A percentile compares a stretch with the other conserved stretches of the same genome.
These are phyloP conservation scores for Alternaria solani DNA, from an alignment of 2,329 filamentous ascomycete genomes.

Conservation along the genomic window DNA sequence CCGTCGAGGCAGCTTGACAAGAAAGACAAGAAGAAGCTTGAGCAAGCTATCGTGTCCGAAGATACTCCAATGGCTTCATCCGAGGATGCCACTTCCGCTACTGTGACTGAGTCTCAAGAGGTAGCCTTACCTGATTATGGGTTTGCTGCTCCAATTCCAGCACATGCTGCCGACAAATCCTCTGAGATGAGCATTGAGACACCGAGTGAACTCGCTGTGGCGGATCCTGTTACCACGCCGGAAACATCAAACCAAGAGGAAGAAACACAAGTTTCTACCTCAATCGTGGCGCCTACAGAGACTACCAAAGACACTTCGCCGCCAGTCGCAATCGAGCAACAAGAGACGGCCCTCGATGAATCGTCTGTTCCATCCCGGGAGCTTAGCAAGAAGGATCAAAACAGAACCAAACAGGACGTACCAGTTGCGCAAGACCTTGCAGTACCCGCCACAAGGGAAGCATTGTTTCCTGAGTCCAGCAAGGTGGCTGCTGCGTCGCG, in stretches of 20 bases:
- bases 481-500: not conserved
- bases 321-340: not conserved
- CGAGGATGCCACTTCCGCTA: not conserved
- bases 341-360: constrained; percentile 1
- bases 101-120: not conserved
- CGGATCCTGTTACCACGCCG: constrained; percentile 8
- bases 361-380: constrained; percentile 27
- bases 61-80: not conserved
- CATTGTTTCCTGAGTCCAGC: not conserved
- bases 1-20: constrained; percentile 31
- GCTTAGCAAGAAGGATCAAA: constrained; percentile 55
- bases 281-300: constrained; percentile 9
- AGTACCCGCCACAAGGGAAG: not conserved
- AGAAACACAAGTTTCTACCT: constrained; percentile 44
- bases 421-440: constrained; percentile 4
- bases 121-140: not conserved
- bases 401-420: constrained; percentile 42
- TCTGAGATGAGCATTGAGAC: not conserved
- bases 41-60: constrained; percentile 21
- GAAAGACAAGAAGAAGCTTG: constrained; percentile 41
- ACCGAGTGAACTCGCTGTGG: not conserved
- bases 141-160: not conserved
- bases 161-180: not conserved
- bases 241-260: constrained; percentile 31
- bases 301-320: not conserved